Conservation (phyloP, 352 stramenopile genomes). For the Globisporangium cederbergense region DNA sequence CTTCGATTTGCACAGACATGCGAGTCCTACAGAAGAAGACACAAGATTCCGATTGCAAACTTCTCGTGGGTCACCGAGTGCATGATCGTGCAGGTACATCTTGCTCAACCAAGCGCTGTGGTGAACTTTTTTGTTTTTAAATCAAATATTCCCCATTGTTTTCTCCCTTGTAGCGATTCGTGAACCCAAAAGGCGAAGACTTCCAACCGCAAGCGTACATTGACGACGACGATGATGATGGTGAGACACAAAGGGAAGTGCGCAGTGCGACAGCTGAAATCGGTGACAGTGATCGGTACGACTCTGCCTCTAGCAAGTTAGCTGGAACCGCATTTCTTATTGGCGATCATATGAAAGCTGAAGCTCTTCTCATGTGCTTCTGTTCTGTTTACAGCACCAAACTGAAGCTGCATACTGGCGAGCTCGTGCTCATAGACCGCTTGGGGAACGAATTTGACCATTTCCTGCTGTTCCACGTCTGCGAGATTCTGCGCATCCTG, state of each 20-base stretch:
- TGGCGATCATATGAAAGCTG: background rate
- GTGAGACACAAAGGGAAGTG: constrained; percentile 25
- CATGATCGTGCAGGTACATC: constrained; percentile 67
- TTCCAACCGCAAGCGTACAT: constrained; percentile 44
- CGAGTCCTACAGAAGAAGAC: constrained; percentile 41
- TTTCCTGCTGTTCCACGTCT: constrained; percentile 75
- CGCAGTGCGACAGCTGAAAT: constrained; percentile 47
- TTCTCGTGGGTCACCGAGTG: constrained; percentile 82
- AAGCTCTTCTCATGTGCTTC: background rate
- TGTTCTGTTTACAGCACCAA: constrained; percentile 21
- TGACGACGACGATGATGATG: constrained; percentile 12
- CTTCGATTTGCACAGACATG: constrained; percentile 33
- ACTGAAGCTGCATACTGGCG: constrained; percentile 62
- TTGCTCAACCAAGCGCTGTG: no score
- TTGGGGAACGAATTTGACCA: constrained; percentile 55
- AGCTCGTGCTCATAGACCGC: constrained; percentile 75
- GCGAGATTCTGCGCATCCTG: constrained; percentile 73
- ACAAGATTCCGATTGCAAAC: constrained; percentile 43
- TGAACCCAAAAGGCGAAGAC: constrained; percentile 31
- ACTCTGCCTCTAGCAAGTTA: constrained; percentile 10
- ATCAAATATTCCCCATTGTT: background rate
- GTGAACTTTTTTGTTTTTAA: background rate
- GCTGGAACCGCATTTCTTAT: background rate
- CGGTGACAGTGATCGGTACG: constrained; percentile 55
- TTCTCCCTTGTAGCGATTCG: constrained; percentile 32